Conservation (phyloP, 2,329 filamentous ascomycete species). For the Phialophora expanda region DNA sequence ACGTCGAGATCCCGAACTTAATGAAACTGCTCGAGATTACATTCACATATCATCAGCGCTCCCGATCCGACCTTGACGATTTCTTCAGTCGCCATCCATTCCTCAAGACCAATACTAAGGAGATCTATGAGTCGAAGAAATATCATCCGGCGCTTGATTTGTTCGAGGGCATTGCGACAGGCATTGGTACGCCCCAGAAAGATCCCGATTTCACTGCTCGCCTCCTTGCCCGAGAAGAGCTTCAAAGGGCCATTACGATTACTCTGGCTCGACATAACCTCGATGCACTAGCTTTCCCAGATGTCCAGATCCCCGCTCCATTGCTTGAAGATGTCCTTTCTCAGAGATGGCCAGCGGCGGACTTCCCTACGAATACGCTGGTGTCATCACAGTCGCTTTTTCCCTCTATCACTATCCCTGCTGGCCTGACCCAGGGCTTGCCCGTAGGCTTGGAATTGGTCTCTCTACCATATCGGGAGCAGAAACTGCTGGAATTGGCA, state of each 20-base stretch:
- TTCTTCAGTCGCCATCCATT: conserved; percentile 24
- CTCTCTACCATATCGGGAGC: conserved; percentile 22
- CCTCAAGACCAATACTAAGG: conserved; percentile 20
- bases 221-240: conserved; percentile 18
- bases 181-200: conserved; percentile 13
- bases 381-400: conserved; percentile 23
- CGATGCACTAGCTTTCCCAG: conserved; percentile 26
- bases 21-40: conserved; percentile 14
- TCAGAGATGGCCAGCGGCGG: conserved; percentile 14
- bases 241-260: conserved; percentile 17
- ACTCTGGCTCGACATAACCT: conserved; percentile 20
- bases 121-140: conserved; percentile 19
- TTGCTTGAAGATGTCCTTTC: conserved; percentile 23
- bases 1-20: conserved; percentile 25
- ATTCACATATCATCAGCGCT: conserved; percentile 23
- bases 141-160: conserved; percentile 27
- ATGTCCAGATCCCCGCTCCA: conserved; percentile 24
- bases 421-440: conserved; percentile 21
- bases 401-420: conserved; percentile 25
- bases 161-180: conserved; percentile 26
- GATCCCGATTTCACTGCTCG: conserved; percentile 19
- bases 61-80: conserved; percentile 27
- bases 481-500: conserved; percentile 25
- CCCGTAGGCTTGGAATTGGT: conserved; percentile 29
- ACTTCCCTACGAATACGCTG: conserved; percentile 27